Base-by-base conservation (phyloP, 495 filamentous ascomycete species). In the Immersiella caudata region DNA sequence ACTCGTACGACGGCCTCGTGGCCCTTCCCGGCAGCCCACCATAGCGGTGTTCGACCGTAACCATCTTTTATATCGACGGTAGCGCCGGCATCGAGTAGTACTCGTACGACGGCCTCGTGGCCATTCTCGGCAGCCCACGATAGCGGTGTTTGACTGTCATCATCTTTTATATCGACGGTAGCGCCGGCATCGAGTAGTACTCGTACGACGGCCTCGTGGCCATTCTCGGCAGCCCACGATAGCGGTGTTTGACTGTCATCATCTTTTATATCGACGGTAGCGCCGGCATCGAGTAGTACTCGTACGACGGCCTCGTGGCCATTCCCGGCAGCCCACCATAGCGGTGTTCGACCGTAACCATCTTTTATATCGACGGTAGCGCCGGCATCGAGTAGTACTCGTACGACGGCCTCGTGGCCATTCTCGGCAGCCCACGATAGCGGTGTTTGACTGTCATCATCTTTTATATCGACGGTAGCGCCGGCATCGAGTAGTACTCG, bases 1-100 rank as follows among this genome's bases (percentile, higher is more conserved):
- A 60, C 6, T 60, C 55, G 55, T 25, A 67, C 66, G 25, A 60
- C 20, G n/a, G 24, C 40, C n/a, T 64, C 52, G 20, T 68, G 33
- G n/a, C 60, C 54, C 0, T 27, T n/a, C n/a, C 27, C 9, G 20
- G 61, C 66, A 21, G 66, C 66, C 18, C 21, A 60, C 20, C 11
- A 60, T 22, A 64, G 18, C 55, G 60, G 59, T 20, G 65, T 62
- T 24, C n/a, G 29, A 25, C 59, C 29, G 27, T 18, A 0, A 7
- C 29, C 18, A 33, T 62, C 59, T 33, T 62, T 62, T 2, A 33
- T 18, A 35, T 67, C 36, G 50, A 67, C 50, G 25, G 55, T 24
- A 58, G 55, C 55, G 18, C 55, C 55, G 25, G 55, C 55, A 49
- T 62, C 59, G 33, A 51, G 55, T 12, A 54, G 55, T 56, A 51